Conservation (phyloP, 495 filamentous ascomycete genomes). For the Aspergillus carlsbadensis region DNA sequence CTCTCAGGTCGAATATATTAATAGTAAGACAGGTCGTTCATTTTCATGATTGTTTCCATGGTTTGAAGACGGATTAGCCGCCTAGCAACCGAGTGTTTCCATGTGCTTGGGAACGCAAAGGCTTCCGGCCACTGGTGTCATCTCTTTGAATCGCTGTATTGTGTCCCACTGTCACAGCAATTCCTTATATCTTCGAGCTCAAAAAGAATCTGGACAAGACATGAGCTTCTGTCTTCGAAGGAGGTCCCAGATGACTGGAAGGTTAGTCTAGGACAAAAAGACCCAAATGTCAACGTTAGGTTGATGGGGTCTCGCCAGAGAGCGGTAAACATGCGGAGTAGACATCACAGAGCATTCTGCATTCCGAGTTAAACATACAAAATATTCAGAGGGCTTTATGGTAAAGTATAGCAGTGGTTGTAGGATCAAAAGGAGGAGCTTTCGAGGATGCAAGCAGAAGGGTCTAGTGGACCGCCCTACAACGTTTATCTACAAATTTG, state of each 20-base stretch:
- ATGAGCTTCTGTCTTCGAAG: neutral
- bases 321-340: too few relatives aligned
- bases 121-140: neutral
- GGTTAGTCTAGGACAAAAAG: neutral
- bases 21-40: neutral
- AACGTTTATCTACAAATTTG: too few relatives aligned
- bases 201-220: neutral
- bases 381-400: too few relatives aligned
- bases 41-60: constrained; percentile 7
- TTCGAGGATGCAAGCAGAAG: too few relatives aligned
- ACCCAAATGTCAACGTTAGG: too few relatives aligned
- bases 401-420: too few relatives aligned
- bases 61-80: constrained; percentile 16
- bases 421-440: too few relatives aligned
- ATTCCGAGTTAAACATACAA: too few relatives aligned
- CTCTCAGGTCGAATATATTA: constrained; percentile 6
- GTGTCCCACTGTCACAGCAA: neutral
- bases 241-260: too few relatives aligned
- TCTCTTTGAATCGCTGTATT: neutral
- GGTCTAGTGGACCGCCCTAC: too few relatives aligned
- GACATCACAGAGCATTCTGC: too few relatives aligned
- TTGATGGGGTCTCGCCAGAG: neutral
- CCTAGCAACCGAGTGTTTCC: constrained; percentile 4
- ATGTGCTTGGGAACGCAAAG: constrained; percentile 1
- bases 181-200: too few relatives aligned